Evolutionary conservation across 192 early-diverging fungal genomes (phyloP).

Genomic region (Linnemannia hyalina): DNA sequence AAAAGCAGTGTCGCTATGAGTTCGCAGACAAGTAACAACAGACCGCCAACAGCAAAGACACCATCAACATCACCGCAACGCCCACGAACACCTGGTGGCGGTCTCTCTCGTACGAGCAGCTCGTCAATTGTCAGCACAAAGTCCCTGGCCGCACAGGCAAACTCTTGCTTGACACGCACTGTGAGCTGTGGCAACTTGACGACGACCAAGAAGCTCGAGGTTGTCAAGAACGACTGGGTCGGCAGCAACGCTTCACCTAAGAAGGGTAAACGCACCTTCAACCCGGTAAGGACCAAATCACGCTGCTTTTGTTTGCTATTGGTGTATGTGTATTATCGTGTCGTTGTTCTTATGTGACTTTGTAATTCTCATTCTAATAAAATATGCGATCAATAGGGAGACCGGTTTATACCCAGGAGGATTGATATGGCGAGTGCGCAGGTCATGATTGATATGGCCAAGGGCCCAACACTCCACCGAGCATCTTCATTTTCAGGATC

Average conservation of each 20-base stretch:
- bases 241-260: slow-evolving; percentile 36
- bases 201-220: slow-evolving; percentile 39
- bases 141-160: slow-evolving; percentile 26
- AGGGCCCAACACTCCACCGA: slow-evolving; percentile 39
- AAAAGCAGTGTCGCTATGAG: not conserved
- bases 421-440: slow-evolving; percentile 72
- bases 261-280: slow-evolving; percentile 5
- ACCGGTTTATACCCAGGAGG: slow-evolving; percentile 92
- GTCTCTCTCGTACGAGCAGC: not conserved
- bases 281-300: not conserved
- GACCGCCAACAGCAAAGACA: not conserved
- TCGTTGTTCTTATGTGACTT: not conserved
- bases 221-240: slow-evolving; percentile 54
- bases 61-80: slow-evolving; percentile 13
- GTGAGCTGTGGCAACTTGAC: slow-evolving; percentile 32
- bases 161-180: slow-evolving; percentile 28
- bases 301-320: not conserved
- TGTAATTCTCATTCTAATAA: no score
- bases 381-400: slow-evolving; percentile 61
- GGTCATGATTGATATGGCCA: slow-evolving; percentile 36
- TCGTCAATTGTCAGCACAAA: slow-evolving; percentile 5
- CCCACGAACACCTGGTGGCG: not conserved
- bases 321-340: not conserved
- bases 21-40: not conserved
- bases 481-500: slow-evolving; percentile 18